Evolutionary conservation across 345 rosid genomes (phyloP), one percentile per base, ranked within the genome.

Genomic region (Firmiana major): DNA sequence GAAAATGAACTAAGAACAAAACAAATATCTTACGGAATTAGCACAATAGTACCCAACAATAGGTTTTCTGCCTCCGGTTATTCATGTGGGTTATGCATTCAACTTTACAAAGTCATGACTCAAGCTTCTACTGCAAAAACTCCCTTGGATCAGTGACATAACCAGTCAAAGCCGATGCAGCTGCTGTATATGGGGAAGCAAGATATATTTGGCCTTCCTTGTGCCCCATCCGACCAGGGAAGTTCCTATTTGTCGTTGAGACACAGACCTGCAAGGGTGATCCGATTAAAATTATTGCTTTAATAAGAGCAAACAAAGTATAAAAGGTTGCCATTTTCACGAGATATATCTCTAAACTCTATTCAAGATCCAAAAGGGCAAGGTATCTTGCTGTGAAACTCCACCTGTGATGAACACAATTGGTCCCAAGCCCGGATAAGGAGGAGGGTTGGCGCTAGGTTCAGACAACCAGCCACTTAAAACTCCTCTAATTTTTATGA

Each of bases 161-260:
- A 55, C 99, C 99, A 0, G 97, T 96, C 85, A 96, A 81, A 55
- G 98, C 99, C 16, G 99, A 93, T 12, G 99, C 98, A 26, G 99
- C 99, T 3, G 99, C 98, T 0, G 98, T 96, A 79, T 85, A 94
- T 0, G 98, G 98, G 16, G 99, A 96, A 31, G 97, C 99, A 26
- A 94, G 89, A 85, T 96, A 94, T 57, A 96, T 91, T 84, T 94
- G 95, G 28, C 99, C 99, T 91, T 96, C 99, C 87, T 81, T 96
- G 90, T 96, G 98, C 34, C 99, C 98, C 99, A 96, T 96, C 70
- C 98, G 86, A 9, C 99, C 99, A 0, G 99, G 98, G 89, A 96
- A 96, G 87, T 96, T 96, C 87, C 99, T 87, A 78, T 96, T 96
- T 22, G 98, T 91, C 1, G 96, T 88, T 4, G 93, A 89, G 42